Evolutionary conservation across 2,329 filamentous ascomycete species (phyloP).

Genomic region (Cylindrodendrum hubeiense): DNA sequence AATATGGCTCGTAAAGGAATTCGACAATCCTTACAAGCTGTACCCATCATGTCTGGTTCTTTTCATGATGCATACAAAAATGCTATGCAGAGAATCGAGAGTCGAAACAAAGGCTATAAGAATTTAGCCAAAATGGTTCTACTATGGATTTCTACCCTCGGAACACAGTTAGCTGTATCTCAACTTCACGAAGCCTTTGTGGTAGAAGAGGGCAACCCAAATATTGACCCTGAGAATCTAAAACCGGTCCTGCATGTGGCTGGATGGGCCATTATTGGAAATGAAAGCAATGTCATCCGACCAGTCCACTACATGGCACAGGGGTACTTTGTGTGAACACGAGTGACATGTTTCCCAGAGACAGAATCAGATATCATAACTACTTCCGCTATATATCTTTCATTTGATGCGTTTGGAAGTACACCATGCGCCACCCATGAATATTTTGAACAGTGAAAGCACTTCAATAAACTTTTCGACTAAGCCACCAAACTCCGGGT

Average conservation of each 20-base stretch:
- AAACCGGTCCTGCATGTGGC: neutral
- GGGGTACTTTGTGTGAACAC: conserved; percentile 54
- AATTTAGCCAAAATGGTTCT: neutral
- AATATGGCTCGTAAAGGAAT: neutral
- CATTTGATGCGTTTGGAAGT: conserved; percentile 40
- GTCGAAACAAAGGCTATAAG: neutral
- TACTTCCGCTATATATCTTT: conserved; percentile 37
- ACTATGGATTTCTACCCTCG: neutral
- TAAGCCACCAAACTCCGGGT: conserved; percentile 52
- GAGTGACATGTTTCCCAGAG: conserved; percentile 46
- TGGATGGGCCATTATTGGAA: neutral
- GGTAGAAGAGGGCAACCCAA: neutral
- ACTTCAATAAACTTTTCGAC: conserved; percentile 41
- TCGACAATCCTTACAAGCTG: neutral
- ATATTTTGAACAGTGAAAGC: conserved; percentile 38
- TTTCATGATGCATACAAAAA: neutral
- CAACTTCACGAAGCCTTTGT: neutral
- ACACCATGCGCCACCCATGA: conserved; percentile 10
- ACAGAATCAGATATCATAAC: conserved; percentile 44
- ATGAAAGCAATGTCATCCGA: conserved; percentile 49
- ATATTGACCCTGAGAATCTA: neutral
- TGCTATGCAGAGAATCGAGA: neutral
- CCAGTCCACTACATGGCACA: conserved; percentile 60
- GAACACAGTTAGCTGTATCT: neutral
- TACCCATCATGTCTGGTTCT: neutral